Base-by-base conservation (phyloP, 805 yeast genomes). In the Barnettozyma salicaria region DNA sequence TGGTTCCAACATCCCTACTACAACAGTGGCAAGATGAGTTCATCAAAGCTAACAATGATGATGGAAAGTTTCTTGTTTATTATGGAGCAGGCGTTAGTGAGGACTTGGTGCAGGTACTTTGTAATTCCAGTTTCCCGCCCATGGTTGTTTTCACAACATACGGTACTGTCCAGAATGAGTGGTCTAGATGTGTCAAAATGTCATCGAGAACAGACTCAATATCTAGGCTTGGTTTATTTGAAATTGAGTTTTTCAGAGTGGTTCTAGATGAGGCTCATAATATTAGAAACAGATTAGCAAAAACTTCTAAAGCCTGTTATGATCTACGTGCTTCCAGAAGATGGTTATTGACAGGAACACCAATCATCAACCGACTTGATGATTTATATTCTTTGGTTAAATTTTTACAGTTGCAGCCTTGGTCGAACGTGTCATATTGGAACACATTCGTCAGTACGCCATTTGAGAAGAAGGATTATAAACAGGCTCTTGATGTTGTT, bases 261-360 rank as follows among this genome's bases (percentile, higher is more conserved):
- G 80, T 85, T 1, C 55, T 90, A 8, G 97, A 89, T 59, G 97
- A 89, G 59, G 97, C 92, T 8, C 97, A 90, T 54, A 83, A 72
- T 19, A 89, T 89, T 41, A 68, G 95, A 52, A 89, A 88, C 56
- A 67, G 89, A 50, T 63, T 72, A 31, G 78, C 95, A 2, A 80
- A 80, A 41, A 80, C 95, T 0, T 78, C 96, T 0, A 80, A 78
- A 45, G 82, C 97, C 0, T 70, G 88, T 7, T 76, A 74, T 58
- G 81, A 74, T 17, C 53, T 89, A n/a, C 51, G 61, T 8, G 76
- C 85, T 49, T 64, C 68, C 14, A 66, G 92, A 33, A 76, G 76
- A 42, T 89, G 97, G 97, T 67, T 82, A 4, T 64, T 90, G 32
- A 87, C 97, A 0, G 97, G 97, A 7, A 89, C 97, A 0, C 97